Conservation (phyloP, 495 filamentous ascomycete species). For the Talaromyces adpressus region DNA sequence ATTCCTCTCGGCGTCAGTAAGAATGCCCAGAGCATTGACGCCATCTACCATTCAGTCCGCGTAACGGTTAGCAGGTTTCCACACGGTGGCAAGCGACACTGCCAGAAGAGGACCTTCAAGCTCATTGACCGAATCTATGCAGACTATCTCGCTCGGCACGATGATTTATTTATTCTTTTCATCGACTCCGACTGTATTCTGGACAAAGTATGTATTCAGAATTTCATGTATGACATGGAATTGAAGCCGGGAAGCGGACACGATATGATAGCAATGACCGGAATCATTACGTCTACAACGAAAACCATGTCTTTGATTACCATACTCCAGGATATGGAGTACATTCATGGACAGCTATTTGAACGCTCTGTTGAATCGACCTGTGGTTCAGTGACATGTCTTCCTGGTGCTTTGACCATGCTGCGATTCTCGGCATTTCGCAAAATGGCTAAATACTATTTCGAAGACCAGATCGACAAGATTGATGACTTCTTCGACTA, state of each 20-base stretch:
- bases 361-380: conserved; percentile 95
- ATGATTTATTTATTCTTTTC: conserved; percentile 93
- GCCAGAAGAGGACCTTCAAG: conserved; percentile 90
- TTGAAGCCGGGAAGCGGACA: conserved; percentile 87
- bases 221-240: conserved; percentile 99
- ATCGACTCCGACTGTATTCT: conserved; percentile 98
- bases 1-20: conserved; percentile 68
- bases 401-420: conserved; percentile 92
- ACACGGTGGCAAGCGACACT: conserved; percentile 89
- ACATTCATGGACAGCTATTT: conserved; percentile 95
- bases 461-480: conserved; percentile 93
- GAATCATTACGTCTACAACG: conserved; percentile 93
- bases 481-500: conserved; percentile 97
- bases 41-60: conserved; percentile 71
- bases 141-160: conserved; percentile 79
- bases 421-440: conserved; percentile 94
- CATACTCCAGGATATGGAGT: conserved; percentile 95
- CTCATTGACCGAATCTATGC: conserved; percentile 91
- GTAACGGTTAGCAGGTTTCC: conserved; percentile 91
- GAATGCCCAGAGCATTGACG: conserved; percentile 88
- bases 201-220: conserved; percentile 87
- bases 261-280: conserved; percentile 97
- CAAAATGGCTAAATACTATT: conserved; percentile 98
- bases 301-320: conserved; percentile 85
- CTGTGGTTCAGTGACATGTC: conserved; percentile 90